A percentile compares a stretch with the other conserved stretches of the same genome.
These are phyloP conservation scores for Taphrina wiesneri DNA, from an alignment of 1,139 yeast species.

Conservation along the genomic window DNA sequence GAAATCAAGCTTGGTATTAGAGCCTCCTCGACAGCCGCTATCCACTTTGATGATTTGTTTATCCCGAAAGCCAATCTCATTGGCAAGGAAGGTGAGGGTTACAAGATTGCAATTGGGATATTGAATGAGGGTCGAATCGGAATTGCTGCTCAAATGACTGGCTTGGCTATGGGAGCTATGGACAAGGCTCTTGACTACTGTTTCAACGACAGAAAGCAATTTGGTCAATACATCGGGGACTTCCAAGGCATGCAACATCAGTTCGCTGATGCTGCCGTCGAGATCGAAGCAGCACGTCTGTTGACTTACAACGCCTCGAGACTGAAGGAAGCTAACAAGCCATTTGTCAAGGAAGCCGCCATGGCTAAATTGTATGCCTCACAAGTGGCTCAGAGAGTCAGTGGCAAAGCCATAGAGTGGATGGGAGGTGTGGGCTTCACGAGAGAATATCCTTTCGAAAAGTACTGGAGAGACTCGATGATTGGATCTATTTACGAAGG, in stretches of 20 bases:
- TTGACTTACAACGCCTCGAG: slow-evolving; percentile 52
- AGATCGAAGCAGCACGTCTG: slow-evolving; percentile 52
- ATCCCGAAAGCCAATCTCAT: slow-evolving; percentile 51
- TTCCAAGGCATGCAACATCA: slow-evolving; percentile 54
- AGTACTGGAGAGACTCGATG: slow-evolving; percentile 52
- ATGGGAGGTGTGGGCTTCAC: slow-evolving; percentile 55
- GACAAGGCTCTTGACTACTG: slow-evolving; percentile 49
- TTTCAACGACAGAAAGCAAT: slow-evolving; percentile 51
- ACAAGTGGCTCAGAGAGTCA: slow-evolving; percentile 49
- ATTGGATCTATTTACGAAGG: slow-evolving; percentile 53
- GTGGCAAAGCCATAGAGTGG: slow-evolving; percentile 52
- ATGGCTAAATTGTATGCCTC: slow-evolving; percentile 52
- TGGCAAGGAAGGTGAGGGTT: slow-evolving; percentile 52
- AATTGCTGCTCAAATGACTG: slow-evolving; percentile 52
- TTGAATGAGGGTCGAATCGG: slow-evolving; percentile 53
- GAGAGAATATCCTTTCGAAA: slow-evolving; percentile 50
- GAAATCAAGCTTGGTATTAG: slow-evolving; percentile 52
- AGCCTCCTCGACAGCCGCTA: slow-evolving; percentile 52
- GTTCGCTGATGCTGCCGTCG: slow-evolving; percentile 52
- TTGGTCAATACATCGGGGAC: slow-evolving; percentile 51
- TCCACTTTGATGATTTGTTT: slow-evolving; percentile 50
- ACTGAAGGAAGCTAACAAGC: slow-evolving; percentile 46
- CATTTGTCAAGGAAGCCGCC: slow-evolving; percentile 51
- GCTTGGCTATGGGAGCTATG: slow-evolving; percentile 52
- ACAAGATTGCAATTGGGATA: slow-evolving; percentile 52